A percentile compares a stretch with the other conserved stretches of the same genome.
Conservation (phyloP, 2,329 filamentous ascomycete species). For the Hypoxylon sp. region DNA sequence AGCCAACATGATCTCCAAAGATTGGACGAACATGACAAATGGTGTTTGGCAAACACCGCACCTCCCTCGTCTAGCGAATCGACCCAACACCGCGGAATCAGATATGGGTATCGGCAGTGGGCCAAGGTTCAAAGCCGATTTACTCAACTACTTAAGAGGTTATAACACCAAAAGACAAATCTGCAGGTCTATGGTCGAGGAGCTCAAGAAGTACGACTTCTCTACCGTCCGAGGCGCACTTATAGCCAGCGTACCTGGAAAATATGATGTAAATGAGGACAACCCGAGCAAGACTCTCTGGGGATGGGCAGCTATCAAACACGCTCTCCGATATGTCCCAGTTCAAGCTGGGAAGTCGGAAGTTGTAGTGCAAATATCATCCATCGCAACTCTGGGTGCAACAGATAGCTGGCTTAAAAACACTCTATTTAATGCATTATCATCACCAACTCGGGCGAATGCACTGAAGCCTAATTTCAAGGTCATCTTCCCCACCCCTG, state of each 20-base stretch:
- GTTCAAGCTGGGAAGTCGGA: slow-evolving; percentile 60
- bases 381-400: slow-evolving; percentile 82
- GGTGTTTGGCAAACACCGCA: slow-evolving; percentile 83
- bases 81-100: slow-evolving; percentile 24
- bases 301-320: slow-evolving; percentile 80
- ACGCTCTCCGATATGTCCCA: slow-evolving; percentile 70
- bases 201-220: slow-evolving; percentile 78
- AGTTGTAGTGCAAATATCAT: slow-evolving; percentile 79
- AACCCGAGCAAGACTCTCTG: slow-evolving; percentile 71
- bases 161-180: slow-evolving; percentile 74
- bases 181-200: slow-evolving; percentile 68
- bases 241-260: slow-evolving; percentile 83
- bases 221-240: slow-evolving; percentile 76
- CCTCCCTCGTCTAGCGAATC: slow-evolving; percentile 67
- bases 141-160: slow-evolving; percentile 78
- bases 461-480: slow-evolving; percentile 68
- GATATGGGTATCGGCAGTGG: slow-evolving; percentile 70
- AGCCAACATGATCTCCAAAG: slow-evolving; percentile 89
- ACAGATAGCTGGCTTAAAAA: slow-evolving; percentile 80
- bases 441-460: slow-evolving; percentile 40
- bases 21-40: slow-evolving; percentile 92
- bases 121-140: slow-evolving; percentile 79
- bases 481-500: slow-evolving; percentile 84
- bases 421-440: slow-evolving; percentile 71
- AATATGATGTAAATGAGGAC: slow-evolving; percentile 66